Conservation (phyloP, 2,329 filamentous ascomycete genomes). For the Davidsoniella virescens region DNA sequence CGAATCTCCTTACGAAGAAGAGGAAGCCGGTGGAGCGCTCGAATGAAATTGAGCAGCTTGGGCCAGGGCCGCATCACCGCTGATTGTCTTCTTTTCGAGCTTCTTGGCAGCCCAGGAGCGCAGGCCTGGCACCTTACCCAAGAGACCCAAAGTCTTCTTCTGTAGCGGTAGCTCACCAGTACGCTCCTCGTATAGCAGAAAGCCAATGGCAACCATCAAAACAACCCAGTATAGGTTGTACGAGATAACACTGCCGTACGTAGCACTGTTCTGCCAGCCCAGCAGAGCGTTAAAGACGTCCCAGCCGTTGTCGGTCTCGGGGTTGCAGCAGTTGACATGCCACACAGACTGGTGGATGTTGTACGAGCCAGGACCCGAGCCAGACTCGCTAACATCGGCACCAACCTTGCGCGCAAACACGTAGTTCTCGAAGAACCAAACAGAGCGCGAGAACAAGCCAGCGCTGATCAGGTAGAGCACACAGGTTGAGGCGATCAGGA, state of each 20-base stretch:
- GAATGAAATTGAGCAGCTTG: conserved; percentile 8
- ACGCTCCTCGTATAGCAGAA: conserved; percentile 46
- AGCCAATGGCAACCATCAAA: conserved; percentile 44
- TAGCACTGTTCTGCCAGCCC: conserved; percentile 60
- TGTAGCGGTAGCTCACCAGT: conserved; percentile 27
- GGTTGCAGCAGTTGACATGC: conserved; percentile 63
- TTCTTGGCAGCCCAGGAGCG: conserved; percentile 10
- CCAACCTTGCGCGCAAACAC: conserved; percentile 37
- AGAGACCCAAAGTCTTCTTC: conserved; percentile 13
- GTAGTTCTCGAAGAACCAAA: conserved; percentile 57
- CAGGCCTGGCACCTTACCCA: conserved; percentile 11
- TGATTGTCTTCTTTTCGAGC: conserved; percentile 2
- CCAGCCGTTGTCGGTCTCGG: conserved; percentile 49
- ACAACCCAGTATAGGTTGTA: conserved; percentile 69
- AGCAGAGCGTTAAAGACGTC: conserved; percentile 58
- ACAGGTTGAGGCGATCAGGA: conserved; percentile 62
- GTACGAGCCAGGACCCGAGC: conserved; percentile 55
- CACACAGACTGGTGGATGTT: conserved; percentile 61
- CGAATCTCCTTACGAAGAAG: not conserved
- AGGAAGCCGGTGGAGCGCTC: not conserved
- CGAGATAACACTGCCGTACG: conserved; percentile 61
- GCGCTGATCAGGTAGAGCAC: conserved; percentile 69
- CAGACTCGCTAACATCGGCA: conserved; percentile 31
- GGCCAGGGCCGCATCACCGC: conserved; percentile 8
- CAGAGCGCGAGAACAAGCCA: conserved; percentile 57